phyloP scores from a whole-genome alignment of 805 yeast species.

The Ogataea naganishii region DNA sequence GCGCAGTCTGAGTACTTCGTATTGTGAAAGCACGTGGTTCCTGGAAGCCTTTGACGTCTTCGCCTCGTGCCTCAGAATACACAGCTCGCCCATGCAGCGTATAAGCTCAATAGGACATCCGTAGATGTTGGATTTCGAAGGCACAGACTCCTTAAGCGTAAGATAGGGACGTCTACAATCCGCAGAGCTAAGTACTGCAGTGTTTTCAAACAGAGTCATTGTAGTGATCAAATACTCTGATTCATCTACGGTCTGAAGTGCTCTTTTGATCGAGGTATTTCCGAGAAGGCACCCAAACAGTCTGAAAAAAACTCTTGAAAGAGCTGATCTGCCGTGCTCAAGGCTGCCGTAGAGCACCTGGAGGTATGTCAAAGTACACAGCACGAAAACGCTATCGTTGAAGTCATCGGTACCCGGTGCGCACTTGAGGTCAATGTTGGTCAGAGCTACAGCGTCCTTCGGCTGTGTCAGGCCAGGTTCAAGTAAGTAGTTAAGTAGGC shows the following conservation, averaged over 20 bases:
- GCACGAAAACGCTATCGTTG: conserved; percentile 17
- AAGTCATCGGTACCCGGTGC: conserved; percentile 5
- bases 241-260: conserved; percentile 23
- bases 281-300: conserved; percentile 30
- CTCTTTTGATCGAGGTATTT: conserved; percentile 17
- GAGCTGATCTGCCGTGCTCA: conserved; percentile 31
- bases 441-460: conserved; percentile 2
- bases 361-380: conserved; percentile 29
- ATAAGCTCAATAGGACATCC: conserved; percentile 30
- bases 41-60: no score
- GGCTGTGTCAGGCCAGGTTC: conserved; percentile 4
- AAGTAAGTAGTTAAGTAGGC: conserved; percentile 7
- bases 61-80: no score
- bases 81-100: no score
- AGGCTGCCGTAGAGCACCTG: conserved; percentile 31
- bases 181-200: conserved; percentile 31
- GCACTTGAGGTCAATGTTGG: not conserved
- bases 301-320: conserved; percentile 27
- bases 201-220: conserved; percentile 34
- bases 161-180: conserved; percentile 31
- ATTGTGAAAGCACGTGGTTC: no score
- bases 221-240: conserved; percentile 23
- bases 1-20: no score
- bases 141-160: conserved; percentile 24
- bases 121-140: conserved; percentile 27